phyloP scores from a whole-genome alignment of 192 early-diverging fungal species.

The Kappamyces sp. region DNA sequence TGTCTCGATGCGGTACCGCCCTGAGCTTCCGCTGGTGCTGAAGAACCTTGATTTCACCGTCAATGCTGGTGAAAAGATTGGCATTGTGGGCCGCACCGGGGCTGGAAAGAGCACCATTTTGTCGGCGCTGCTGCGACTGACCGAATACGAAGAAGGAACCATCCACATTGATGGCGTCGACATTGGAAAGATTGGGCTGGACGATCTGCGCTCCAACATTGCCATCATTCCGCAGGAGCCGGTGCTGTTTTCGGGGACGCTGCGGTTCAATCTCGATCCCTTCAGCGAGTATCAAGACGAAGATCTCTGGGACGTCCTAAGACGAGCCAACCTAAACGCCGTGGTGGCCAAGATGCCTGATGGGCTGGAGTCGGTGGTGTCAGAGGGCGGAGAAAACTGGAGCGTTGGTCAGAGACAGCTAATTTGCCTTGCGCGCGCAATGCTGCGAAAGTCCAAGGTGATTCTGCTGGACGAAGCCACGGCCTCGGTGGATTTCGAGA shows the following conservation, averaged over 20 bases:
- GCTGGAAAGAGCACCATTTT: slow-evolving; percentile 76
- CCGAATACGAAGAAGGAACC: slow-evolving; percentile 40
- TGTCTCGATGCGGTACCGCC: slow-evolving; percentile 69
- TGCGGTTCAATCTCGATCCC: slow-evolving; percentile 50
- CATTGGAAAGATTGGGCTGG: slow-evolving; percentile 53
- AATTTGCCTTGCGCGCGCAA: slow-evolving; percentile 47
- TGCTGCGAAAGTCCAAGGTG: slow-evolving; percentile 28
- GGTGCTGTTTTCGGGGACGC: slow-evolving; percentile 43
- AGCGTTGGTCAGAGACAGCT: slow-evolving; percentile 44
- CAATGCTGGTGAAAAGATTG: slow-evolving; percentile 41
- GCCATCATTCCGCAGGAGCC: slow-evolving; percentile 58
- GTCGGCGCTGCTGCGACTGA: slow-evolving; percentile 64
- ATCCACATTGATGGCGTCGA: slow-evolving; percentile 68
- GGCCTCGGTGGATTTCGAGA: slow-evolving; percentile 54
- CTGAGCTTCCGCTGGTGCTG: slow-evolving; percentile 58
- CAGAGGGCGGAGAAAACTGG: slow-evolving; percentile 37
- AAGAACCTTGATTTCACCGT: slow-evolving; percentile 41
- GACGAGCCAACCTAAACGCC: slow-evolving; percentile 29
- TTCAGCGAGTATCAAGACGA: slow-evolving; percentile 38
- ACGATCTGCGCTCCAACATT: slow-evolving; percentile 59
- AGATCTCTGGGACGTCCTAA: slow-evolving; percentile 42
- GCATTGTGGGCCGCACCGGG: slow-evolving; percentile 62
- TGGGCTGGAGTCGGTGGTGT: slow-evolving; percentile 34
- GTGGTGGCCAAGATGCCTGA: slow-evolving; percentile 30
- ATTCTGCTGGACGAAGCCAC: slow-evolving; percentile 33